Evolutionary conservation across 2,329 filamentous ascomycete genomes (phyloP).

Genomic region (Alternaria sp.): DNA sequence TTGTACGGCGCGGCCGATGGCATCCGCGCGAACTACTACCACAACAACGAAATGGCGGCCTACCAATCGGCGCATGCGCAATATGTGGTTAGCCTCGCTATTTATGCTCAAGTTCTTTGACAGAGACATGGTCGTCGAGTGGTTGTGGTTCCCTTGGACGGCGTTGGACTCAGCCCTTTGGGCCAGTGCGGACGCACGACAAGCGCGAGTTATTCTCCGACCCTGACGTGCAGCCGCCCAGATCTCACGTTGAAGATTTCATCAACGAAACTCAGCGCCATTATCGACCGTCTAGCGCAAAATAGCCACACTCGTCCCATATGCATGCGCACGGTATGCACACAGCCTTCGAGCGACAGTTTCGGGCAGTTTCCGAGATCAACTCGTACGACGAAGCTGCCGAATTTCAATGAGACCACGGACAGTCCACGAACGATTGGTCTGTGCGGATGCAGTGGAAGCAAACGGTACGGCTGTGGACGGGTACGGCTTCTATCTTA

Average conservation of each 20-base stretch:
- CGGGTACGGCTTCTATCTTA: slow-evolving; percentile 19
- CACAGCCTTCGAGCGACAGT: slow-evolving; percentile 26
- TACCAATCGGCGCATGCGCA: slow-evolving; percentile 13
- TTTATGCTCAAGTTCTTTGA: not conserved
- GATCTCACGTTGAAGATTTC: slow-evolving; percentile 1
- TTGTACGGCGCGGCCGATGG: slow-evolving; percentile 43
- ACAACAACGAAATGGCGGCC: slow-evolving; percentile 14
- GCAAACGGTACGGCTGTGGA: slow-evolving; percentile 31
- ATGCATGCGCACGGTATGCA: slow-evolving; percentile 21
- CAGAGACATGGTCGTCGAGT: not conserved
- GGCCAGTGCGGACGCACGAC: not conserved
- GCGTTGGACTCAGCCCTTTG: not conserved
- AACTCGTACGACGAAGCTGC: slow-evolving; percentile 32
- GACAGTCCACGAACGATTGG: slow-evolving; percentile 43
- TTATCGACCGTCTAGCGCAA: not conserved
- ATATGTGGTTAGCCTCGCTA: not conserved
- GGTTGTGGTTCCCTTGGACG: not conserved
- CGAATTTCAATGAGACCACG: slow-evolving; percentile 33
- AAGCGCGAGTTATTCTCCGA: not conserved
- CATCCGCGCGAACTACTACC: slow-evolving; percentile 22
- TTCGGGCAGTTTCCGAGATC: slow-evolving; percentile 29
- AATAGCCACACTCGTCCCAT: slow-evolving; percentile 3
- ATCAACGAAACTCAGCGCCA: not conserved
- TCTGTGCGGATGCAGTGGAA: slow-evolving; percentile 36
- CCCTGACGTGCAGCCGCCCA: not conserved